Evolutionary conservation across 495 filamentous ascomycete species (phyloP).

Genomic region (Mycothermus thermophilus): DNA sequence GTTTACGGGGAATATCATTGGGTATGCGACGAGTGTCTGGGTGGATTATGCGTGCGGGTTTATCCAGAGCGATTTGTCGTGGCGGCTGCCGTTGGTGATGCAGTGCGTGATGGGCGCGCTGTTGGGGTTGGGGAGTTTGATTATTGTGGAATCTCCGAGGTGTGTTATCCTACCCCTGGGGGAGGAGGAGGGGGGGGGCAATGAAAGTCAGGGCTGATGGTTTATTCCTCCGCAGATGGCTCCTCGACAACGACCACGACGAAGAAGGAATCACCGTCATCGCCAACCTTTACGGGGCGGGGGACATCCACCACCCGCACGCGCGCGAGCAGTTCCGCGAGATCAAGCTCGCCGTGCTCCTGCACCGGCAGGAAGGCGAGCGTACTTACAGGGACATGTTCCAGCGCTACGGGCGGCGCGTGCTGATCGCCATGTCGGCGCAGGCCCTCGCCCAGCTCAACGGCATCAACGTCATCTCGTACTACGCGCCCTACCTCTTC

Average conservation of each 20-base stretch:
- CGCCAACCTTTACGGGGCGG: conserved; percentile 90
- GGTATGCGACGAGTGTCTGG: conserved; percentile 94
- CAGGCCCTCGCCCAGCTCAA: conserved; percentile 92
- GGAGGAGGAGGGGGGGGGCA: no score
- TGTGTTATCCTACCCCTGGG: no score
- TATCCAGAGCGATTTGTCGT: conserved; percentile 72
- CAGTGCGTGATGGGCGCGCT: conserved; percentile 88
- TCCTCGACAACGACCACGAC: conserved; percentile 94
- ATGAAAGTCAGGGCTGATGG: no score
- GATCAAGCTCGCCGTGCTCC: conserved; percentile 93
- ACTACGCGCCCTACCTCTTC: conserved; percentile 94
- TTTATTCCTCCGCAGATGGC: conserved; percentile 68
- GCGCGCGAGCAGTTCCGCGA: conserved; percentile 91
- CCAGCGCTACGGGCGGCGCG: conserved; percentile 73
- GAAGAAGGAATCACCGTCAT: conserved; percentile 97
- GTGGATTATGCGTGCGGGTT: conserved; percentile 95
- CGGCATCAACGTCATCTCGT: conserved; percentile 98
- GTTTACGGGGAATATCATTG: conserved; percentile 91
- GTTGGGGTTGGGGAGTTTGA: conserved; percentile 67
- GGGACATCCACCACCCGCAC: conserved; percentile 82
- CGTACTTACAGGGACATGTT: conserved; percentile 92
- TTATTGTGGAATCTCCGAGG: conserved; percentile 95
- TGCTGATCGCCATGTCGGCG: conserved; percentile 98
- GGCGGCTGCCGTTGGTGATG: conserved; percentile 82
- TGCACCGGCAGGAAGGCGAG: conserved; percentile 89